These are phyloP conservation scores for Sclerotinia subarctica DNA, from an alignment of 2,329 filamentous ascomycete genomes.

Conservation along the genomic window DNA sequence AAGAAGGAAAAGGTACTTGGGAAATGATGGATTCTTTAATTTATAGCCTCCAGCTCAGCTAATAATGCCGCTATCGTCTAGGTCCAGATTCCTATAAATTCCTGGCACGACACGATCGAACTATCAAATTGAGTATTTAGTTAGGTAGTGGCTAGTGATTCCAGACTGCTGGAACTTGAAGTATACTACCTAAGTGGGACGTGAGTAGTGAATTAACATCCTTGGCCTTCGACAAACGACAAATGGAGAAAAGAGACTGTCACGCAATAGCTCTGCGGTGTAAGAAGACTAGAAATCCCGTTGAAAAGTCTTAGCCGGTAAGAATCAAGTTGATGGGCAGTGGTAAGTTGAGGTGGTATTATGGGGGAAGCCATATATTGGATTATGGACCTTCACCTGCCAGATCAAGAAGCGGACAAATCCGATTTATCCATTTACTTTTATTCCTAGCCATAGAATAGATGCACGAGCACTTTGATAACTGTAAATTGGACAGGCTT, in stretches of 20 bases:
- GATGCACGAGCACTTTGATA: slow-evolving; percentile 24
- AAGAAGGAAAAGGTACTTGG: too few relatives aligned
- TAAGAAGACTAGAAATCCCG: background rate
- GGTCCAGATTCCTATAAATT: too few relatives aligned
- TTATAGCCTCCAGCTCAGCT: too few relatives aligned
- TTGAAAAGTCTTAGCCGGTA: background rate
- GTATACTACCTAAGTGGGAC: background rate
- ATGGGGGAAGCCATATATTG: background rate
- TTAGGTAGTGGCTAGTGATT: background rate
- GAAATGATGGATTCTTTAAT: too few relatives aligned
- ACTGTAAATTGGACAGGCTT: background rate
- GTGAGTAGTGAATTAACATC: background rate
- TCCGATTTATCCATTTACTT: slow-evolving; percentile 25
- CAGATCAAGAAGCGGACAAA: background rate
- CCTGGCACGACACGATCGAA: too few relatives aligned
- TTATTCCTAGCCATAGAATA: slow-evolving; percentile 28
- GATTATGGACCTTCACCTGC: background rate
- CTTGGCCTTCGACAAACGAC: background rate
- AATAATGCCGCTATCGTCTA: too few relatives aligned
- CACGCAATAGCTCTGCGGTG: background rate
- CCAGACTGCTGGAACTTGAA: background rate
- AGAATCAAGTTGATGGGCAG: background rate
- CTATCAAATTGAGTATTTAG: background rate
- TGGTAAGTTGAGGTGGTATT: background rate
- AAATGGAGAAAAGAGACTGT: background rate